These are phyloP conservation scores for Jacaranda copaia DNA, from an alignment of 257 asterid species.

Conservation along the genomic window DNA sequence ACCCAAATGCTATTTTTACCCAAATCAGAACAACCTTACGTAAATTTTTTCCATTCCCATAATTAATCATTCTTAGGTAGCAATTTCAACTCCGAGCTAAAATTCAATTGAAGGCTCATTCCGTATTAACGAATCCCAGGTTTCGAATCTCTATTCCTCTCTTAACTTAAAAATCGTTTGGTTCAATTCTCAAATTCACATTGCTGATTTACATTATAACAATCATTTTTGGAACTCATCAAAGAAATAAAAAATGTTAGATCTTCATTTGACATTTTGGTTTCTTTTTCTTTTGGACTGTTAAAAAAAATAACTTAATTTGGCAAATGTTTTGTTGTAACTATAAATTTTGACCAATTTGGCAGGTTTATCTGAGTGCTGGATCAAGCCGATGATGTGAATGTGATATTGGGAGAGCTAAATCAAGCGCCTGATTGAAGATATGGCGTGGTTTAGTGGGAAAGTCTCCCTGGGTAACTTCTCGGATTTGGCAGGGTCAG, in stretches of 20 bases:
- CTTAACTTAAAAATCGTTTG: not conserved
- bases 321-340: conserved; percentile 20
- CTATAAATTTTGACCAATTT: conserved; percentile 10
- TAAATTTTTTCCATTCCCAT: conserved; percentile 5
- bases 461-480: conserved; percentile 81
- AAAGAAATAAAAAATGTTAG: not conserved
- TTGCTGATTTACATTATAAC: conserved; percentile 10
- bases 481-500: conserved; percentile 93
- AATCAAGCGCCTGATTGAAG: conserved; percentile 46
- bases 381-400: conserved; percentile 26
- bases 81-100: conserved; percentile 29
- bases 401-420: conserved; percentile 38
- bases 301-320: conserved; percentile 17
- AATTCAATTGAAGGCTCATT: conserved; percentile 25
- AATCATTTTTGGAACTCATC: conserved; percentile 23
- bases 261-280: conserved; percentile 4
- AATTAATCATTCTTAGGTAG: not conserved
- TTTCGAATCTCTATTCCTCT: conserved; percentile 28
- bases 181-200: not conserved
- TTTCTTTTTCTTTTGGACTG: not conserved
- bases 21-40: conserved; percentile 34
- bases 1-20: not conserved
- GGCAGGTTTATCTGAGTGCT: conserved; percentile 18
- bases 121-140: conserved; percentile 26
- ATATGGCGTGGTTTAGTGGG: conserved; percentile 95